phyloP scores from a whole-genome alignment of 495 filamentous ascomycete genomes.

The Tuber indicum region DNA sequence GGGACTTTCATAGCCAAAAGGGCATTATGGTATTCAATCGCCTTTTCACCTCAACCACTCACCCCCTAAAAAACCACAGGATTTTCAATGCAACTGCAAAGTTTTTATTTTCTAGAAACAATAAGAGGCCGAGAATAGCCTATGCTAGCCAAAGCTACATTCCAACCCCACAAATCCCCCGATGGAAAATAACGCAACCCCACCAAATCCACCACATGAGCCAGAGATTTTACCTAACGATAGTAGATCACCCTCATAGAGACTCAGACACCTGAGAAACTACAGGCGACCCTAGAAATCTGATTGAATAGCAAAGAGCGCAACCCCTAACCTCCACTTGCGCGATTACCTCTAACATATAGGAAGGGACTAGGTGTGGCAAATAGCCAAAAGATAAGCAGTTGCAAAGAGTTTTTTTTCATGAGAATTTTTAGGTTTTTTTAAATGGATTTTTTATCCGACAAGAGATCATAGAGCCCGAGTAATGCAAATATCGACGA shows the following conservation, averaged over 20 bases:
- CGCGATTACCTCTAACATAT: not conserved
- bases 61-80: not conserved
- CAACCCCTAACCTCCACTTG: not conserved
- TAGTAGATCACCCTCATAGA: not conserved
- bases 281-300: not conserved
- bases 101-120: not conserved
- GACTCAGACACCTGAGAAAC: slow-evolving; percentile 1
- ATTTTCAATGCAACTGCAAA: not conserved
- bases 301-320: not conserved
- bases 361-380: not conserved
- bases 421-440: not conserved
- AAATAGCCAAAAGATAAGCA: slow-evolving; percentile 1
- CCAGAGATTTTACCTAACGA: not conserved
- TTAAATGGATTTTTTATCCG: not conserved
- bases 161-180: not conserved
- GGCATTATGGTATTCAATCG: not conserved
- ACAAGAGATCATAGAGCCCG: not conserved
- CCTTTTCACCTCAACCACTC: not conserved
- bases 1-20: not conserved
- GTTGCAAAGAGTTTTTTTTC: not conserved
- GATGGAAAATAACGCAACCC: not conserved
- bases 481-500: not conserved
- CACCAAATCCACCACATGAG: not conserved
- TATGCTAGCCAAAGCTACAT: not conserved
- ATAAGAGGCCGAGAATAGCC: not conserved